Evolutionary conservation across 1,284 basidiomycete species (phyloP).

Genomic region (Meripilus lineatus): DNA sequence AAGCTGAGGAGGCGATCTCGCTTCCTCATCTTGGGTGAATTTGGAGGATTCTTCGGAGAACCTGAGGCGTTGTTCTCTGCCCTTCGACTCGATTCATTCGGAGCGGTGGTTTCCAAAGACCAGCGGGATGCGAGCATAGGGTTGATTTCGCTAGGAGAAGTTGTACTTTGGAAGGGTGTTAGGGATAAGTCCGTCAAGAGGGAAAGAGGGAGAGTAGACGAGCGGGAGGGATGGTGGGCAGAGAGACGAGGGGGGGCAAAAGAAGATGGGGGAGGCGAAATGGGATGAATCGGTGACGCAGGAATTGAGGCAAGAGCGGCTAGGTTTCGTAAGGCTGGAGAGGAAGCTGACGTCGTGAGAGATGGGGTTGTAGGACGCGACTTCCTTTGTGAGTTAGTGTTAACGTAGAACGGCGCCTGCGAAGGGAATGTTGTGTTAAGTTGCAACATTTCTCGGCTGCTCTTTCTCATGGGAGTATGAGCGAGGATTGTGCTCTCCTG

Average conservation of each 20-base stretch:
- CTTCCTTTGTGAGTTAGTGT: constrained; percentile 13
- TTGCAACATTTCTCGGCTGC: constrained; percentile 10
- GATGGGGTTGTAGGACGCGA: constrained; percentile 20
- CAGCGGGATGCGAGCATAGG: constrained; percentile 26
- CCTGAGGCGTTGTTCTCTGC: neutral
- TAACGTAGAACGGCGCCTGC: constrained; percentile 4
- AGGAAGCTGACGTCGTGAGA: constrained; percentile 25
- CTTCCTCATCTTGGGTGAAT: constrained; percentile 19
- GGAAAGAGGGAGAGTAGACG: no score
- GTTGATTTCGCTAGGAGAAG: no score
- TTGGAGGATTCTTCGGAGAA: constrained; percentile 12
- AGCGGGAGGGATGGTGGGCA: constrained; percentile 4
- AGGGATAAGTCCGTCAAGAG: no score
- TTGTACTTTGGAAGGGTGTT: no score
- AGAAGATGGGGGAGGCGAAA: constrained; percentile 5
- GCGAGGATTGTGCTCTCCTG: constrained; percentile 9
- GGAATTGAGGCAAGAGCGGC: constrained; percentile 19
- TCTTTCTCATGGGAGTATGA: constrained; percentile 8
- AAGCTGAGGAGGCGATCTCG: constrained; percentile 28
- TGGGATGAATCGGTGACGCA: constrained; percentile 12
- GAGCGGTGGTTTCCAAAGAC: constrained; percentile 27
- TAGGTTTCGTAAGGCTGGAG: constrained; percentile 23
- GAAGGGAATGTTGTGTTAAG: constrained; percentile 1
- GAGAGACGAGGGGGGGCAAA: constrained; percentile 8
- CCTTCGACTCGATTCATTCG: constrained; percentile 4